Conservation (phyloP, 2,329 filamentous ascomycete species). For the Trichoderma hamatum region DNA sequence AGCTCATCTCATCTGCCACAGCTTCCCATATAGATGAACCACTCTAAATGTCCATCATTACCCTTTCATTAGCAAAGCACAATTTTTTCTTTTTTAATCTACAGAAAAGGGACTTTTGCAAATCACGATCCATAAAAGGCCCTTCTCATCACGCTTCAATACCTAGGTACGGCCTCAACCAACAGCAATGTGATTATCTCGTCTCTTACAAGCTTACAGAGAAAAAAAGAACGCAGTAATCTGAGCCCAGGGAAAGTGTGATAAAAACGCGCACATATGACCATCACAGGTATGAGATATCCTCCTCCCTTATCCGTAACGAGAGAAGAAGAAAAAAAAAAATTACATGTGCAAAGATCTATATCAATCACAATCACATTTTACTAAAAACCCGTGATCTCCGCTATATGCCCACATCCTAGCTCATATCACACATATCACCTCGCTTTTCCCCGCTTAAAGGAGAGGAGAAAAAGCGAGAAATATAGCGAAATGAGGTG, state of each 20-base stretch:
- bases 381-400: conserved; percentile 24
- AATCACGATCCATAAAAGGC: conserved; percentile 5
- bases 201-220: background rate
- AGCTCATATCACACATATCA: conserved; percentile 20
- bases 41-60: background rate
- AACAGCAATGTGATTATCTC: background rate
- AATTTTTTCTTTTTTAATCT: background rate
- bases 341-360: background rate
- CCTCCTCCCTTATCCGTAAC: conserved; percentile 1
- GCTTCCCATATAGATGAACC: background rate
- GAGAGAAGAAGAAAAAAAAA: background rate
- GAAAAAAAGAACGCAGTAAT: background rate
- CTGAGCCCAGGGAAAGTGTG: background rate
- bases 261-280: background rate
- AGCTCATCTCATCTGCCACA: background rate
- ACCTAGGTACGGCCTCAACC: background rate
- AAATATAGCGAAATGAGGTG: background rate
- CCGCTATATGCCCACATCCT: conserved; percentile 19
- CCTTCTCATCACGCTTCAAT: background rate
- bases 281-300: background rate
- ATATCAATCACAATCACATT: conserved; percentile 12
- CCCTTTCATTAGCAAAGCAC: background rate
- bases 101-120: background rate
- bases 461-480: background rate
- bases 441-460: background rate